Evolutionary conservation across 2,329 filamentous ascomycete species (phyloP).

Genomic region (Sordariomycetes sp.): DNA sequence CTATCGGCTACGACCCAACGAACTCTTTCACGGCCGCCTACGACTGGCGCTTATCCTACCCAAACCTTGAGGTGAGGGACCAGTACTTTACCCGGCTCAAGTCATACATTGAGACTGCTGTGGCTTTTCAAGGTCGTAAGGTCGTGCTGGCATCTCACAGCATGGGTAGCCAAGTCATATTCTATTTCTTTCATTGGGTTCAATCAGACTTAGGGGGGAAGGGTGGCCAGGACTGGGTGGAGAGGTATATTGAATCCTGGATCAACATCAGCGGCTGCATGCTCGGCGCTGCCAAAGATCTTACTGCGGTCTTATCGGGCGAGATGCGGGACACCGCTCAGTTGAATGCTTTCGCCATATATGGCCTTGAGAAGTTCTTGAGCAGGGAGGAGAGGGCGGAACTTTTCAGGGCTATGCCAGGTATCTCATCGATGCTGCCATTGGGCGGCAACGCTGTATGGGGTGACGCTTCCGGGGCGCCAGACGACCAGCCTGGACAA

Average conservation of each 20-base stretch:
- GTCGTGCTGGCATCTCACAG: constrained; percentile 85
- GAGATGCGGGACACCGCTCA: constrained; percentile 99
- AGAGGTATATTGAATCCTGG: constrained; percentile 84
- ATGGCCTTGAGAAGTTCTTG: constrained; percentile 92
- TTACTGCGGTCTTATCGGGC: constrained; percentile 84
- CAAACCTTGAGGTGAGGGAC: constrained; percentile 81
- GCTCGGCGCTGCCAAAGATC: constrained; percentile 85
- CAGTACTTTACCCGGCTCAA: constrained; percentile 92
- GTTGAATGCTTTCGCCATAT: constrained; percentile 91
- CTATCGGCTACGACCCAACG: constrained; percentile 87
- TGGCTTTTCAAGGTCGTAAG: constrained; percentile 66
- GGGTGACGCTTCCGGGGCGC: constrained; percentile 81
- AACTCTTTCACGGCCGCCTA: constrained; percentile 64
- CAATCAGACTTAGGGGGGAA: constrained; percentile 68
- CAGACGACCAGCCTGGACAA: constrained; percentile 73
- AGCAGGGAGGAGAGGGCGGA: constrained; percentile 84
- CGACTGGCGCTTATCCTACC: constrained; percentile 89
- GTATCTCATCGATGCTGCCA: constrained; percentile 91
- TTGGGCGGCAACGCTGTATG: constrained; percentile 92
- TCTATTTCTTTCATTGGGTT: constrained; percentile 76
- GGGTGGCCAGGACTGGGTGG: constrained; percentile 83
- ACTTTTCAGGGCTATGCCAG: constrained; percentile 94
- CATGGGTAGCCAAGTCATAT: constrained; percentile 93
- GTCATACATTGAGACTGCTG: constrained; percentile 77
- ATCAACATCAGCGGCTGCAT: constrained; percentile 98